Percentiles rank a stretch among this genome's conserved stretches.
Conservation (phyloP, 805 yeast species). For the Yamadazyma takamatsuzukensis region DNA sequence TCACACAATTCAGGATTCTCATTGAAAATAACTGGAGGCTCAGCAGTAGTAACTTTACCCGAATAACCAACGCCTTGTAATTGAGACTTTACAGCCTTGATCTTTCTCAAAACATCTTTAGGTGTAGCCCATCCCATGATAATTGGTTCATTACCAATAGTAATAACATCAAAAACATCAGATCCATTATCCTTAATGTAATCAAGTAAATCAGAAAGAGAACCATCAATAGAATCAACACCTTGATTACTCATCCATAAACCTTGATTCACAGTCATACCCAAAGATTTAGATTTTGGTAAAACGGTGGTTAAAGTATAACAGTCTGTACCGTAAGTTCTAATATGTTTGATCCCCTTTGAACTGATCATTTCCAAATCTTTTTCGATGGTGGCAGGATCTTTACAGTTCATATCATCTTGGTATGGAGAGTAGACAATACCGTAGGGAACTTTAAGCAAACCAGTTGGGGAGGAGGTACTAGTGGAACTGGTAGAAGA, state of each 20-base stretch:
- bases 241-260: constrained; percentile 72
- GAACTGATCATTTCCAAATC: constrained; percentile 59
- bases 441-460: constrained; percentile 46
- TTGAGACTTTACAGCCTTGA: constrained; percentile 55
- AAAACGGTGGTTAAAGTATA: constrained; percentile 59
- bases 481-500: constrained; percentile 13
- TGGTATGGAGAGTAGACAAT: constrained; percentile 80
- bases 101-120: constrained; percentile 59
- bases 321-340: constrained; percentile 90
- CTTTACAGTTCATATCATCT: constrained; percentile 65
- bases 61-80: constrained; percentile 68
- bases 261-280: constrained; percentile 79
- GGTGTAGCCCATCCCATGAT: constrained; percentile 59
- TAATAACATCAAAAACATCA: constrained; percentile 71
- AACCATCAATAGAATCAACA: constrained; percentile 62
- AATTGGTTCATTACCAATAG: constrained; percentile 88
- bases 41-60: constrained; percentile 79
- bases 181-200: constrained; percentile 53
- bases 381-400: constrained; percentile 43
- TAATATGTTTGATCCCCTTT: constrained; percentile 61
- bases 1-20: constrained; percentile 62
- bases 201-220: constrained; percentile 50
- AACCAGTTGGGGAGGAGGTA: constrained; percentile 13
- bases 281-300: constrained; percentile 56
- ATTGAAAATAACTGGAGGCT: constrained; percentile 77